phyloP scores from a whole-genome alignment of 1,284 basidiomycete species.

The Pyrrhoderma lamaoense region DNA sequence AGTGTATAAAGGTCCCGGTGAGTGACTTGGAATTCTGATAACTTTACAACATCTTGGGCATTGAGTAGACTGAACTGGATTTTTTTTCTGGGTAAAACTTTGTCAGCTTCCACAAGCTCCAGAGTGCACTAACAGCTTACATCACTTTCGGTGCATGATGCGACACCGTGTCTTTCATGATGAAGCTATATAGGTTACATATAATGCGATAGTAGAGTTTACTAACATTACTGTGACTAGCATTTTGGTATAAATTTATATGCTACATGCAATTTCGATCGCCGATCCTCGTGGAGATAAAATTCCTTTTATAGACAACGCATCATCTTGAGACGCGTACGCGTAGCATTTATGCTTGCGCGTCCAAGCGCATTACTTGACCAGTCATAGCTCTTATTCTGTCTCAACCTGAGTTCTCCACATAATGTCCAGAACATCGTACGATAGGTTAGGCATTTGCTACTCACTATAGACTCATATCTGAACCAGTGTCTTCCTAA shows the following conservation, averaged over 20 bases:
- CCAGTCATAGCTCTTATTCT: no score
- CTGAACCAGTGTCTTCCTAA: constrained; percentile 23
- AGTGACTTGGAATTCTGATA: constrained; percentile 92
- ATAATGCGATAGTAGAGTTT: no score
- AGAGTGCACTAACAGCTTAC: constrained; percentile 39
- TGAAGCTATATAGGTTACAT: no score
- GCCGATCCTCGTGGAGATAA: constrained; percentile 19
- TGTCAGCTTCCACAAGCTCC: not conserved
- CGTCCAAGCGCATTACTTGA: constrained; percentile 31
- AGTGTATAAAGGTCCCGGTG: constrained; percentile 85
- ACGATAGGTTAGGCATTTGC: constrained; percentile 49
- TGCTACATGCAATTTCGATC: not conserved
- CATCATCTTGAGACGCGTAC: not conserved
- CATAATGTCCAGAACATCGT: constrained; percentile 76
- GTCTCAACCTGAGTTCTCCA: no score
- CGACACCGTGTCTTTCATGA: constrained; percentile 83
- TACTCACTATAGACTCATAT: not conserved
- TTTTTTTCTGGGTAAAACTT: constrained; percentile 59
- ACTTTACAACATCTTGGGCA: constrained; percentile 87
- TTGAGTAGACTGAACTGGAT: constrained; percentile 91
- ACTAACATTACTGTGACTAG: not conserved
- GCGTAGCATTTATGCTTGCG: constrained; percentile 34
- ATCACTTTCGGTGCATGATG: constrained; percentile 90
- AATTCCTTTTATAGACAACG: not conserved
- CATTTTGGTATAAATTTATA: not conserved